A percentile compares a stretch with the other conserved stretches of the same genome.
Conservation (phyloP, 2,329 filamentous ascomycete species). For the Coniella vitis region DNA sequence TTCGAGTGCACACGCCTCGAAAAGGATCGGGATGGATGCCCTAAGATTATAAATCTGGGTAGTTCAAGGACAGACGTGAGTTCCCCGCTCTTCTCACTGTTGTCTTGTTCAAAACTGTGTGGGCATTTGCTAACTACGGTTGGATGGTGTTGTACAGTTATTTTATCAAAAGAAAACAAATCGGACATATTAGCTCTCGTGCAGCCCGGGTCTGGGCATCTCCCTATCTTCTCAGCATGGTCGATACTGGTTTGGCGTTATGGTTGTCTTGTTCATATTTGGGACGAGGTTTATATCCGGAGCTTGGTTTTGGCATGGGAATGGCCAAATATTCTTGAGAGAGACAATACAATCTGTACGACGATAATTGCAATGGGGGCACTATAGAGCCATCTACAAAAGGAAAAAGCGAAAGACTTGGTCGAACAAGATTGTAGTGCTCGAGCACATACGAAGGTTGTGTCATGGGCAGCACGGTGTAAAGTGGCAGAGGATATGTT, state of each 20-base stretch:
- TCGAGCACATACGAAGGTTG: no score
- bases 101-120: neutral
- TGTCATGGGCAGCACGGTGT: no score
- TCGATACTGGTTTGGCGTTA: conserved; percentile 7
- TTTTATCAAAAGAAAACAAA: conserved; percentile 64
- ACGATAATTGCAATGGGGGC: no score
- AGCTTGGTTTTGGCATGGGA: neutral
- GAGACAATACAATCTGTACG: no score
- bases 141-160: conserved; percentile 32
- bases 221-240: conserved; percentile 13
- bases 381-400: neutral
- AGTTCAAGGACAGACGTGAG: conserved; percentile 88
- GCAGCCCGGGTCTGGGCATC: conserved; percentile 42
- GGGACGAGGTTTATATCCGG: neutral
- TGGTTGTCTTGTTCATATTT: conserved; percentile 6
- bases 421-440: no score
- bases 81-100: conserved; percentile 36
- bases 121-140: conserved; percentile 1
- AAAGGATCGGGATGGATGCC: conserved; percentile 95
- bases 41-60: conserved; percentile 98
- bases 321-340: no score
- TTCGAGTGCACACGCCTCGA: conserved; percentile 96
- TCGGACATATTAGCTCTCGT: conserved; percentile 47
- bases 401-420: no score
- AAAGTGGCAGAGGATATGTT: no score